phyloP scores from a whole-genome alignment of 352 stramenopile genomes.

The Pythium phragmiticola region DNA sequence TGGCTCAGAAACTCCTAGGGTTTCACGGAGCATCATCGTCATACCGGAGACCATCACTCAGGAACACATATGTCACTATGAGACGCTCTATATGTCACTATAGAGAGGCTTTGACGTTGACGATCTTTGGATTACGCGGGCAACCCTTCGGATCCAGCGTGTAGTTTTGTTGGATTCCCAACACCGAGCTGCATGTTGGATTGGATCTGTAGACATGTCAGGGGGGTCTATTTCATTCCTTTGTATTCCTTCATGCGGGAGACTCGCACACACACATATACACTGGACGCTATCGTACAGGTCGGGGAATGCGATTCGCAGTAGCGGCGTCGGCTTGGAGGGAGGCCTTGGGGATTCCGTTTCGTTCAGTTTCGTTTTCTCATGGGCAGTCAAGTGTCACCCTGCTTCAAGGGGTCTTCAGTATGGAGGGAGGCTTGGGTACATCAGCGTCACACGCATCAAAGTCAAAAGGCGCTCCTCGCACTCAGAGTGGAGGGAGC shows the following conservation, averaged over 20 bases:
- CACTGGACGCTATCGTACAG: not conserved
- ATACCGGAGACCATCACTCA: conserved; percentile 10
- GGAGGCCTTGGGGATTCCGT: not conserved
- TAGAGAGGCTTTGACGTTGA: no score
- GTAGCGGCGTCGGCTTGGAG: not conserved
- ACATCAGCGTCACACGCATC: not conserved
- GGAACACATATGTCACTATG: not conserved
- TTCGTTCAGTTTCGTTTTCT: not conserved
- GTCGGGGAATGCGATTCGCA: not conserved
- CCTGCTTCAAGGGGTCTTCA: not conserved
- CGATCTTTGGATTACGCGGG: no score
- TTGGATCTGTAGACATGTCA: no score
- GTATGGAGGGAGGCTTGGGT: not conserved
- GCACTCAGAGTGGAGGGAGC: conserved; percentile 24
- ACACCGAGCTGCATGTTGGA: no score
- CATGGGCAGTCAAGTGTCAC: not conserved
- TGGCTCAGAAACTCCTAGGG: no score
- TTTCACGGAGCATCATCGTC: no score
- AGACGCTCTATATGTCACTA: no score
- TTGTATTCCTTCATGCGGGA: no score
- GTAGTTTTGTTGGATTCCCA: no score
- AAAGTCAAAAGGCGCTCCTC: not conserved
- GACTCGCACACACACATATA: not conserved
- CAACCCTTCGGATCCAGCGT: no score
- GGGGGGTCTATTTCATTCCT: no score